A percentile compares a stretch with the other conserved stretches of the same genome.
phyloP scores from a whole-genome alignment of 1,284 basidiomycete species.

The Fomitopsis betulina region DNA sequence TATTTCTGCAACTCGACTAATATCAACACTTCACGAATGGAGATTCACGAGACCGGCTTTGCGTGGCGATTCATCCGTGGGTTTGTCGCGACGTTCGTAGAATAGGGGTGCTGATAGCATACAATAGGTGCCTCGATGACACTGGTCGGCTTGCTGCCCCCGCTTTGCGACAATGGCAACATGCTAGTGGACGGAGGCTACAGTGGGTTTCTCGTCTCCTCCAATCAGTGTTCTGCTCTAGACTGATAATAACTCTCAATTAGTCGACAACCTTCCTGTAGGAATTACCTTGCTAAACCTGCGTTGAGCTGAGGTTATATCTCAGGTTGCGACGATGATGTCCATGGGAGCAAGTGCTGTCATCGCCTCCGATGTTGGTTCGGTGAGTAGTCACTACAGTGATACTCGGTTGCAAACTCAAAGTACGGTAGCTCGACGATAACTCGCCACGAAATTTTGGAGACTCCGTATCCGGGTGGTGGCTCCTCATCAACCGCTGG shows the following conservation, averaged over 20 bases:
- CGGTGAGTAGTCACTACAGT: slow-evolving; percentile 45
- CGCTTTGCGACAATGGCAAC: slow-evolving; percentile 91
- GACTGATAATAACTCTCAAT: slow-evolving; percentile 1
- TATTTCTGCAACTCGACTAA: slow-evolving; percentile 99
- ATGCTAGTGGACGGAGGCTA: slow-evolving; percentile 96
- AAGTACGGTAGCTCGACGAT: slow-evolving; percentile 70
- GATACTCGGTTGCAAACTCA: not conserved
- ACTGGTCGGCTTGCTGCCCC: slow-evolving; percentile 90
- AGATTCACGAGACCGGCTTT: slow-evolving; percentile 95
- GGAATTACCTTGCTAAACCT: slow-evolving; percentile 15
- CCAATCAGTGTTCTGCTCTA: slow-evolving; percentile 2
- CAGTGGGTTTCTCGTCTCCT: slow-evolving; percentile 41
- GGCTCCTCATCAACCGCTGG: slow-evolving; percentile 90
- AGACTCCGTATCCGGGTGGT: slow-evolving; percentile 96
- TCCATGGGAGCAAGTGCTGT: slow-evolving; percentile 88
- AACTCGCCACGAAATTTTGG: slow-evolving; percentile 94
- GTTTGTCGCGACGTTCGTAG: slow-evolving; percentile 16
- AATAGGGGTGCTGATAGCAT: not conserved
- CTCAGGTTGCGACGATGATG: slow-evolving; percentile 85
- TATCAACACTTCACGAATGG: slow-evolving; percentile 95
- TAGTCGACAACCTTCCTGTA: slow-evolving; percentile 90
- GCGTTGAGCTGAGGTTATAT: slow-evolving; percentile 4
- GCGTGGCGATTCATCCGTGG: slow-evolving; percentile 86
- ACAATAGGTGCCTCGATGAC: slow-evolving; percentile 91
- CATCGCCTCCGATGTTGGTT: slow-evolving; percentile 95